phyloP scores from a whole-genome alignment of 805 yeast species.

The Komagataella populi region DNA sequence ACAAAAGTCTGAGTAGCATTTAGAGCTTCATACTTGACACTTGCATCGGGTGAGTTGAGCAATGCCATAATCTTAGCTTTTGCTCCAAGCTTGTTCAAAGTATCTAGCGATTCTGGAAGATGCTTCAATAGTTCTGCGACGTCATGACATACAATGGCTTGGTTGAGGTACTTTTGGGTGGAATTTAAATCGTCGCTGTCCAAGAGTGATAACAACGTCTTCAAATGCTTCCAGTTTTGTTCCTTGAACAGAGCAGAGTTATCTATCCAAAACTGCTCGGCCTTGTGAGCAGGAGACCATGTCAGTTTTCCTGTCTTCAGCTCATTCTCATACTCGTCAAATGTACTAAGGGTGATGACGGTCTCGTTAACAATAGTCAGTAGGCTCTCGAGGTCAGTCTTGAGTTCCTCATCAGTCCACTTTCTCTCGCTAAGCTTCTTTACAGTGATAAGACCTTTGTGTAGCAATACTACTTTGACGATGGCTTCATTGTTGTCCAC shows the following conservation, averaged over 20 bases:
- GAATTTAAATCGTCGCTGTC: constrained; percentile 15
- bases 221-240: constrained; percentile 60
- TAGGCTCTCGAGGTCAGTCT: constrained; percentile 51
- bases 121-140: constrained; percentile 46
- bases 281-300: constrained; percentile 90
- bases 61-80: constrained; percentile 77
- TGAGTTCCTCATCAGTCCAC: constrained; percentile 89
- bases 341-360: constrained; percentile 70
- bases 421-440: constrained; percentile 70
- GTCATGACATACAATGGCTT: constrained; percentile 60
- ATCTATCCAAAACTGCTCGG: constrained; percentile 82
- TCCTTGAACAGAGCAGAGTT: constrained; percentile 67
- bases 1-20: constrained; percentile 91
- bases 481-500: constrained; percentile 26
- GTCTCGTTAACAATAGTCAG: constrained; percentile 52
- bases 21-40: constrained; percentile 88
- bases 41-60: constrained; percentile 68
- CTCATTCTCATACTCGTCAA: constrained; percentile 85
- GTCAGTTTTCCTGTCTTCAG: constrained; percentile 62
- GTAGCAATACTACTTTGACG: constrained; percentile 55
- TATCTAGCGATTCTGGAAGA: constrained; percentile 45
- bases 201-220: constrained; percentile 43
- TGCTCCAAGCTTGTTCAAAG: constrained; percentile 41
- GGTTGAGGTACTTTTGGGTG: constrained; percentile 16
- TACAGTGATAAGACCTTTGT: constrained; percentile 59